These are phyloP conservation scores for Rhizopus arrhizus DNA, from an alignment of 371 early-diverging fungal genomes.

Conservation along the genomic window DNA sequence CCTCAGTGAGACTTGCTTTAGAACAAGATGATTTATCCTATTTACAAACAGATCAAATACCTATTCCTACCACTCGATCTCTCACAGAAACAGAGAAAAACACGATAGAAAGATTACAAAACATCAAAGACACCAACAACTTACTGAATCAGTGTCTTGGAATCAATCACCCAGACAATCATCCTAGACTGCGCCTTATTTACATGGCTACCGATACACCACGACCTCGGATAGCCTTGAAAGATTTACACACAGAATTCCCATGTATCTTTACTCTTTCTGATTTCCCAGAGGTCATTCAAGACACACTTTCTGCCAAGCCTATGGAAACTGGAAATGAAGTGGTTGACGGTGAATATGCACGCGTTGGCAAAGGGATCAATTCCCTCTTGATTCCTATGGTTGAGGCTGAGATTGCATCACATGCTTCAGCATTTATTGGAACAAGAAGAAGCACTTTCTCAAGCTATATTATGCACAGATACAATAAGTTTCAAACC, in stretches of 20 bases:
- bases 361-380: constrained; percentile 11
- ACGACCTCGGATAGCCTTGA: constrained; percentile 47
- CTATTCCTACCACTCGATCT: not conserved
- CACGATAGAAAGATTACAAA: not conserved
- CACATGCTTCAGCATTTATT: constrained; percentile 41
- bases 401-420: constrained; percentile 53
- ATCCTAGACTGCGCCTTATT: constrained; percentile 43
- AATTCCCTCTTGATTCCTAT: constrained; percentile 39
- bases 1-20: constrained; percentile 28
- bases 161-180: constrained; percentile 14
- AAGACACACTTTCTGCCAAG: constrained; percentile 21
- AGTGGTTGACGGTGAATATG: constrained; percentile 16
- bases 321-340: constrained; percentile 28
- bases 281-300: constrained; percentile 49
- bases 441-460: constrained; percentile 52
- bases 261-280: constrained; percentile 57
- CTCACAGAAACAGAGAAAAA: constrained; percentile 5
- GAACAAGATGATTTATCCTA: constrained; percentile 13
- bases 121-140: not conserved
- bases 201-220: constrained; percentile 63
- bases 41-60: not conserved
- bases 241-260: constrained; percentile 44
- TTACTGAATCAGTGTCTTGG: constrained; percentile 19
- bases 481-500: constrained; percentile 29
- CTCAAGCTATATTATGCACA: constrained; percentile 44